Conservation (phyloP, 1,284 basidiomycete species). For the Malassezia sp. region DNA sequence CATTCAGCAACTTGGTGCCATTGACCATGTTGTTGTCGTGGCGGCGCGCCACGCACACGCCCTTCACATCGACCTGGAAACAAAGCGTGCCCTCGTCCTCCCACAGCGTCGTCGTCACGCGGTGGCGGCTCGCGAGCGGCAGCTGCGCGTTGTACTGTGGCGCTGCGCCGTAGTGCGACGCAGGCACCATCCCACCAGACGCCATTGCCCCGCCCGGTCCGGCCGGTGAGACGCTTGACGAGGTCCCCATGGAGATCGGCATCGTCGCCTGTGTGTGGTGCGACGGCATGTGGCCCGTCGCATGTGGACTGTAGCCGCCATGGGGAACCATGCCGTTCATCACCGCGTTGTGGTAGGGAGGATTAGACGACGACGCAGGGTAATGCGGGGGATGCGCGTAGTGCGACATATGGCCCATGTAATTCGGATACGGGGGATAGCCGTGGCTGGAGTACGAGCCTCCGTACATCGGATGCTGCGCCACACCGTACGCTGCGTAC, state of each 20-base stretch:
- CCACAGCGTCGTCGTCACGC: slow-evolving; percentile 45
- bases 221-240: neutral
- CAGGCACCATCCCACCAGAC: slow-evolving; percentile 2
- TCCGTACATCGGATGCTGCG: slow-evolving; percentile 16
- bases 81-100: slow-evolving; percentile 46
- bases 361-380: slow-evolving; percentile 4
- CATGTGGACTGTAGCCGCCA: slow-evolving; percentile 10
- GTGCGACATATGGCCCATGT: slow-evolving; percentile 15
- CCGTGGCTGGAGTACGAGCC: slow-evolving; percentile 14
- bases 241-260: slow-evolving; percentile 3
- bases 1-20: slow-evolving; percentile 46
- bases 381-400: slow-evolving; percentile 15
- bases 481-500: slow-evolving; percentile 10
- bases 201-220: slow-evolving; percentile 6
- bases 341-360: slow-evolving; percentile 14
- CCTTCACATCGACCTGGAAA: slow-evolving; percentile 45
- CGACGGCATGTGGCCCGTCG: slow-evolving; percentile 6
- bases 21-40: slow-evolving; percentile 48
- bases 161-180: slow-evolving; percentile 29
- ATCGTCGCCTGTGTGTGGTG: slow-evolving; percentile 10
- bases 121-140: slow-evolving; percentile 39
- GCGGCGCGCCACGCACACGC: slow-evolving; percentile 44
- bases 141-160: slow-evolving; percentile 40
- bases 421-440: slow-evolving; percentile 14
- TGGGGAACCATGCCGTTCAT: slow-evolving; percentile 14